These are phyloP conservation scores for Paecilomyces fulvus DNA, from an alignment of 2,329 filamentous ascomycete species.

Conservation along the genomic window DNA sequence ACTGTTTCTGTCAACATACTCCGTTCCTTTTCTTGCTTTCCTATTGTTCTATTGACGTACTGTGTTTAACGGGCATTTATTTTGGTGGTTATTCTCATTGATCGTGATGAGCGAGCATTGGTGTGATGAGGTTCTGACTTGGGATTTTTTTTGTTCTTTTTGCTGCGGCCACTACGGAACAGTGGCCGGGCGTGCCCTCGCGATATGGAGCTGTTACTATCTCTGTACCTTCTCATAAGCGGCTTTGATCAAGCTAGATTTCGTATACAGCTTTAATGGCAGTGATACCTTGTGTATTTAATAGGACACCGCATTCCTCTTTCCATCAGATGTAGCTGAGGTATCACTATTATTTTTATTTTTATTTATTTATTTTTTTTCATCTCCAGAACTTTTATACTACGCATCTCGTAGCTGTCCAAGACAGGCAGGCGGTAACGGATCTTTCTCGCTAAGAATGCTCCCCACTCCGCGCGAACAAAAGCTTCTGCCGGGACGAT, in stretches of 20 bases:
- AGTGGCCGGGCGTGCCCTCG: background rate
- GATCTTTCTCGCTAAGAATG: slow-evolving; percentile 6
- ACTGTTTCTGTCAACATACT: slow-evolving; percentile 8
- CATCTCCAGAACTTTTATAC: background rate
- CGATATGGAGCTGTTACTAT: background rate
- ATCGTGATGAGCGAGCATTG: slow-evolving; percentile 25
- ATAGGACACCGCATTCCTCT: slow-evolving; percentile 1
- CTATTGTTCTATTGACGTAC: slow-evolving; percentile 8
- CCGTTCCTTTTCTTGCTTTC: slow-evolving; percentile 10
- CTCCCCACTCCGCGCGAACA: slow-evolving; percentile 6
- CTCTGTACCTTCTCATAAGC: background rate
- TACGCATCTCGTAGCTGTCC: background rate
- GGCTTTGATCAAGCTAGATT: background rate
- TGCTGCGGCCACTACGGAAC: background rate
- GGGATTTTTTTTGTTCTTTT: slow-evolving; percentile 2
- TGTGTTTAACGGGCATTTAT: slow-evolving; percentile 26
- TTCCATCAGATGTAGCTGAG: slow-evolving; percentile 2
- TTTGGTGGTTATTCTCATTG: slow-evolving; percentile 13
- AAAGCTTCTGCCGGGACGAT: background rate
- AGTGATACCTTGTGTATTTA: slow-evolving; percentile 2
- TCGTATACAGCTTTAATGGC: slow-evolving; percentile 3
- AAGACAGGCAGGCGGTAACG: background rate
- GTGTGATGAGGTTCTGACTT: slow-evolving; percentile 15
- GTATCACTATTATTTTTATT: background rate
- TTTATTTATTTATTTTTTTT: too few relatives aligned